phyloP scores from a whole-genome alignment of 495 filamentous ascomycete species.

The Xeromyces bisporus region DNA sequence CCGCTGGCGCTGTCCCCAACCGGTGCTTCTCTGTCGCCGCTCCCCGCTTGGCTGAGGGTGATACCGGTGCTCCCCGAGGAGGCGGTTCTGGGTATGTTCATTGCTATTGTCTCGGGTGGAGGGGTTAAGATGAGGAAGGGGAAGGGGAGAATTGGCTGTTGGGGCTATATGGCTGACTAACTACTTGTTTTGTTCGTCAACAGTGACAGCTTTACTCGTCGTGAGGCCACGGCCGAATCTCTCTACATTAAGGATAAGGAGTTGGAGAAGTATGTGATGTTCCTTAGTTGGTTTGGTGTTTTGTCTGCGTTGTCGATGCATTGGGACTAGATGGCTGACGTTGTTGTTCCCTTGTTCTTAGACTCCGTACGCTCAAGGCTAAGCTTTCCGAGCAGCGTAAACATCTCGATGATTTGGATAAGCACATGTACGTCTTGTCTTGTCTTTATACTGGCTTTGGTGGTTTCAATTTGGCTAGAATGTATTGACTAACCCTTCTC shows the following conservation, averaged over 20 bases:
- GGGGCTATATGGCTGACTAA: neutral
- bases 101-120: neutral
- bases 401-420: constrained; percentile 66
- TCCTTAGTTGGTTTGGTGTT: too few relatives aligned
- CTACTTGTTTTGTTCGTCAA: neutral
- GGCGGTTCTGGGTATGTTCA: constrained; percentile 18
- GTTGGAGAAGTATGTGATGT: constrained; percentile 55
- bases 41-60: constrained; percentile 47
- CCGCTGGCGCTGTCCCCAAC: constrained; percentile 29
- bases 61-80: constrained; percentile 48
- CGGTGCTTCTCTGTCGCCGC: constrained; percentile 47
- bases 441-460: too few relatives aligned
- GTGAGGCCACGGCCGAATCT: constrained; percentile 77
- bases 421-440: constrained; percentile 52
- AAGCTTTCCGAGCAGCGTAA: constrained; percentile 66
- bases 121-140: neutral
- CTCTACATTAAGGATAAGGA: constrained; percentile 70
- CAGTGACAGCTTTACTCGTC: constrained; percentile 79
- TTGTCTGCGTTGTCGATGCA: too few relatives aligned
- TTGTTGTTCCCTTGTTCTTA: constrained; percentile 6
- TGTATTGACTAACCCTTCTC: neutral
- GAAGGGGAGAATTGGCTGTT: neutral
- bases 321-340: constrained; percentile 1
- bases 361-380: constrained; percentile 46
- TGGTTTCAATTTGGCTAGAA: too few relatives aligned